Evolutionary conservation across 768 basidiomycete species (phyloP).

Genomic region (Strobilomyces confusus): DNA sequence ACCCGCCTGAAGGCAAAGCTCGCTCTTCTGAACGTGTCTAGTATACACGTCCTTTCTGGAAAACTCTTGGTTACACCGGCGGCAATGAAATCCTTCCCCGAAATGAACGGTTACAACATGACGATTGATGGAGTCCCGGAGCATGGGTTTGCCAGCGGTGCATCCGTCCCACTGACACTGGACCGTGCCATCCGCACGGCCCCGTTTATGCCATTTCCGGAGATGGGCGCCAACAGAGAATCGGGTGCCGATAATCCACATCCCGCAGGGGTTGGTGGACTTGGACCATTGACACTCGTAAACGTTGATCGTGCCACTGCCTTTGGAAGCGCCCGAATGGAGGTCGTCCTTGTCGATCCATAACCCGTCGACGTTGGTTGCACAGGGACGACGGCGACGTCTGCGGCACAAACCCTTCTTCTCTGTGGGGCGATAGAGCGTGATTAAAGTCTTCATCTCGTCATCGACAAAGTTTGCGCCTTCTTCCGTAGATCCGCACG

Average conservation of each 20-base stretch:
- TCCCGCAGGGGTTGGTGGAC: constrained; percentile 1
- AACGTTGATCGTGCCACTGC: not conserved
- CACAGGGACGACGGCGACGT: not conserved
- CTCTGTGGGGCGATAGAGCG: not conserved
- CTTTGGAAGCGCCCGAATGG: not conserved
- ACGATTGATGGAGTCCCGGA: not conserved
- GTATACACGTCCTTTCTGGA: constrained; percentile 6
- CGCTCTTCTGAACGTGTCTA: not conserved
- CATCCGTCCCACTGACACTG: constrained; percentile 8
- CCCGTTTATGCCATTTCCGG: constrained; percentile 3
- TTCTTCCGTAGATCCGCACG: too few relatives aligned
- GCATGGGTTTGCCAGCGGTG: not conserved
- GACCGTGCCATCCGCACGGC: not conserved
- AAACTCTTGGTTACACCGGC: not conserved
- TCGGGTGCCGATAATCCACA: constrained; percentile 9
- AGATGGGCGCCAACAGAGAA: not conserved
- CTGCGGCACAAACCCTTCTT: not conserved
- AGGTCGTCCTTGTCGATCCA: constrained; percentile 9
- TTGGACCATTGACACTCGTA: constrained; percentile 8
- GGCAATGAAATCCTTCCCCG: constrained; percentile 1
- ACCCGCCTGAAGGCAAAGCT: not conserved
- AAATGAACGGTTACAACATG: constrained; percentile 9
- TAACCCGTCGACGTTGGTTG: not conserved
- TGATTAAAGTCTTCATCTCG: not conserved
- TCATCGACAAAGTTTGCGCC: not conserved